A percentile compares a stretch with the other conserved stretches of the same genome.
Evolutionary conservation across 1,284 basidiomycete species (phyloP).

Genomic region (Farysia itapuensis): DNA sequence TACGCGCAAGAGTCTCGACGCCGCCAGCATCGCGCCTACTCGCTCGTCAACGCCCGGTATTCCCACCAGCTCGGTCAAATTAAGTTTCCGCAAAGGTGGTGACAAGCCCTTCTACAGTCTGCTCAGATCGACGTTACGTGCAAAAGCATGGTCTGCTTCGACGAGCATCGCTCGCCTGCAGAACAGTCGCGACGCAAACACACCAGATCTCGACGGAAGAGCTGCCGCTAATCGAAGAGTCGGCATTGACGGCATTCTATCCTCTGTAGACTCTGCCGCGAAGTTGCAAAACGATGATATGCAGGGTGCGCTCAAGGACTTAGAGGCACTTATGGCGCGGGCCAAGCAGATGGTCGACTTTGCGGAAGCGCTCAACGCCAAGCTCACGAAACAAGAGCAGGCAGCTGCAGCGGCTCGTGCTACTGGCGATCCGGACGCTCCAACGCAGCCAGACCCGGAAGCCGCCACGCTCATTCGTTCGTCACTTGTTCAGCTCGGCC

Average conservation of each 20-base stretch:
- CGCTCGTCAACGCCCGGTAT: conserved; percentile 65
- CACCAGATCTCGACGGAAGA: conserved; percentile 38
- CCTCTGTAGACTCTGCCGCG: conserved; percentile 58
- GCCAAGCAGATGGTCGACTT: conserved; percentile 88
- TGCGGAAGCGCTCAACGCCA: conserved; percentile 82
- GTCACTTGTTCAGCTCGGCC: conserved; percentile 82
- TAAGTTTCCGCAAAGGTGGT: conserved; percentile 89
- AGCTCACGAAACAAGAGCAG: conserved; percentile 68
- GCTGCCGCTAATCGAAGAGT: conserved; percentile 24
- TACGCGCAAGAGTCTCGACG: conserved; percentile 17
- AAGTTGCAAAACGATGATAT: conserved; percentile 71
- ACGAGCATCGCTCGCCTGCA: background rate
- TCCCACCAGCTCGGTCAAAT: conserved; percentile 61
- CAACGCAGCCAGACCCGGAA: conserved; percentile 64
- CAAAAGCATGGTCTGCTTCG: conserved; percentile 71
- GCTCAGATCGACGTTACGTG: conserved; percentile 74
- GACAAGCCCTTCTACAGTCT: conserved; percentile 80
- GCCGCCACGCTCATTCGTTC: conserved; percentile 68
- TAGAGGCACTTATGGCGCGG: conserved; percentile 87
- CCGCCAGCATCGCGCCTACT: conserved; percentile 22
- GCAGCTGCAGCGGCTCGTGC: conserved; percentile 22
- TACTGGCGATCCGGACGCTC: conserved; percentile 11
- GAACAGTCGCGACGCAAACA: conserved; percentile 1
- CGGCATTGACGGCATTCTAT: conserved; percentile 39
- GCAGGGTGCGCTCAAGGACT: conserved; percentile 78